Evolutionary conservation across 768 basidiomycete species (phyloP).

Genomic region (Tylopilus rubrobrunneus): DNA sequence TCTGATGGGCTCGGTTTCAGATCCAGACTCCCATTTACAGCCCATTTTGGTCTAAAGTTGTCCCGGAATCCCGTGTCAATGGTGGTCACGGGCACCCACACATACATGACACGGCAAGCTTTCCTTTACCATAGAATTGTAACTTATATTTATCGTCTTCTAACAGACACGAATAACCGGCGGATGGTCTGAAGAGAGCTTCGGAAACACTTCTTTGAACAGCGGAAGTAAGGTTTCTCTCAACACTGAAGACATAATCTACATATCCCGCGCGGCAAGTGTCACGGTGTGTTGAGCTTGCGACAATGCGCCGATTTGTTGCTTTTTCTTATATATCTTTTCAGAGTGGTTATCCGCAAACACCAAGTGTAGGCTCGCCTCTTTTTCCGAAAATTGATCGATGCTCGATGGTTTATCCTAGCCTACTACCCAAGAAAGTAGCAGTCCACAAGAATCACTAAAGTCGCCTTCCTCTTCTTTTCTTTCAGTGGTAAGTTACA

Average conservation of each 20-base stretch:
- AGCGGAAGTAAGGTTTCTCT: neutral
- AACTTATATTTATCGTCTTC: neutral
- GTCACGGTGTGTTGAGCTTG: slow-evolving; percentile 5
- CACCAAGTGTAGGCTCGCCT: slow-evolving; percentile 5
- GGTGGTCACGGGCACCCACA: neutral
- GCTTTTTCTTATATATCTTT: neutral
- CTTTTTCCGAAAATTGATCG: neutral
- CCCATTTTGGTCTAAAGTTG: neutral
- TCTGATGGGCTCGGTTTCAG: neutral
- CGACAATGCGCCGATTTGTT: neutral
- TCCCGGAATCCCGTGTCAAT: neutral
- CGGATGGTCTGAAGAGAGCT: neutral
- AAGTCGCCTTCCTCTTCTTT: neutral
- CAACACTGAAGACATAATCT: neutral
- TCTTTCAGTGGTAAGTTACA: neutral
- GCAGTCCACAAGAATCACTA: neutral
- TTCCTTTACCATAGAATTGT: neutral
- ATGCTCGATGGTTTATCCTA: neutral
- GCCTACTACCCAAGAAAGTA: slow-evolving; percentile 1
- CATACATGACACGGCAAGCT: neutral
- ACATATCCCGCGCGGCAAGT: neutral
- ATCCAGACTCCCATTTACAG: neutral
- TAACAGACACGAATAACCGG: neutral
- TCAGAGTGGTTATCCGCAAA: slow-evolving; percentile 1
- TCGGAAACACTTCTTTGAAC: neutral